These are phyloP conservation scores for Yamadazyma sp. DNA, from an alignment of 1,139 yeast genomes.

Conservation along the genomic window DNA sequence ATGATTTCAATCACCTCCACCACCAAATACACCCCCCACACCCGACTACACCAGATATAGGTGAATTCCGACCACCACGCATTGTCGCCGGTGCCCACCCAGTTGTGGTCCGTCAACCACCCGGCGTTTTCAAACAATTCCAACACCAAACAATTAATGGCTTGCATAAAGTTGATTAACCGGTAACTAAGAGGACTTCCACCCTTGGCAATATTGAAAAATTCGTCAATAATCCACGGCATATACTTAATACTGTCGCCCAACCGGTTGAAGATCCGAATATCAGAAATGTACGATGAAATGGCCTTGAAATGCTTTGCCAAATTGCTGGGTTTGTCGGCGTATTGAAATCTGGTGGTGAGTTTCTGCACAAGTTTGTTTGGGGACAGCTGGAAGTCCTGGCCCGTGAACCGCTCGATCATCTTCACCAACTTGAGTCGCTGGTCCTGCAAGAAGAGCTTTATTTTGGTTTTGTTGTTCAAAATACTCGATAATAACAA, in stretches of 20 bases:
- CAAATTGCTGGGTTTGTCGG: constrained; percentile 22
- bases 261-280: constrained; percentile 54
- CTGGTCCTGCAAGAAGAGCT: constrained; percentile 30
- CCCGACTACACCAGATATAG: constrained; percentile 50
- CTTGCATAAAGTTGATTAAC: constrained; percentile 39
- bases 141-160: constrained; percentile 43
- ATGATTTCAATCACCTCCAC: constrained; percentile 47
- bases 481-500: constrained; percentile 39
- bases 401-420: constrained; percentile 17
- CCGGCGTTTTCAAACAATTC: constrained; percentile 60
- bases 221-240: constrained; percentile 50
- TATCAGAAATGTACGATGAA: constrained; percentile 50
- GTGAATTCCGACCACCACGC: constrained; percentile 45
- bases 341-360: constrained; percentile 3
- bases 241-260: constrained; percentile 52
- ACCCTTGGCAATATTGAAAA: constrained; percentile 27
- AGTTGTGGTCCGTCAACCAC: constrained; percentile 56
- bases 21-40: constrained; percentile 57
- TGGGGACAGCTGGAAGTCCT: constrained; percentile 18
- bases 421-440: constrained; percentile 22
- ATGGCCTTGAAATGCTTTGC: constrained; percentile 43
- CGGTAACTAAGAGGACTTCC: constrained; percentile 29
- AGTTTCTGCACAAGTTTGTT: constrained; percentile 16
- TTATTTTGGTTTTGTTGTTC: constrained; percentile 38
- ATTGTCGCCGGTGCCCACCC: constrained; percentile 49